Conservation (phyloP, 352 stramenopile species). For the Poterioochromonas sp. region DNA sequence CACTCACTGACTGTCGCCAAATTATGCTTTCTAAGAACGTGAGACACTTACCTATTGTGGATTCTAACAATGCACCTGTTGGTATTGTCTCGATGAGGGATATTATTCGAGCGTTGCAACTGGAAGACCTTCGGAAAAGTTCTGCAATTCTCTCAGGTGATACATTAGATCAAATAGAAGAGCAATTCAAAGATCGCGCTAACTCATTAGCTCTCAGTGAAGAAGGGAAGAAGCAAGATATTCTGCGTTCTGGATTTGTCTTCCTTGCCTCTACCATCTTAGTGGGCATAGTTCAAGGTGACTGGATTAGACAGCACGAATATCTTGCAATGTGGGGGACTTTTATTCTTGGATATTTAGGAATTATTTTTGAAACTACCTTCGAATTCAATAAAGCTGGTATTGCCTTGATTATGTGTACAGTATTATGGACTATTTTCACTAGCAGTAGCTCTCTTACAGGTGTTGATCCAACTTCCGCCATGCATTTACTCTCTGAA, state of each 20-base stretch:
- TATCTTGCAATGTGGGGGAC: slow-evolving; percentile 56
- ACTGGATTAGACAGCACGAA: slow-evolving; percentile 53
- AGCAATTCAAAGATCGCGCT: slow-evolving; percentile 53
- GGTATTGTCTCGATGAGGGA: slow-evolving; percentile 58
- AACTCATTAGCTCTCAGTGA: slow-evolving; percentile 50
- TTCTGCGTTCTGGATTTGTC: slow-evolving; percentile 48
- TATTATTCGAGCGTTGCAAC: slow-evolving; percentile 54
- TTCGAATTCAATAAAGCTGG: slow-evolving; percentile 68
- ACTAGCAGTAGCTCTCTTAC: slow-evolving; percentile 48
- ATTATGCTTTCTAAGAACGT: slow-evolving; percentile 53
- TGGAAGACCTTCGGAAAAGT: slow-evolving; percentile 45
- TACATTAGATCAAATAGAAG: slow-evolving; percentile 44
- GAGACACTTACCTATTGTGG: slow-evolving; percentile 52
- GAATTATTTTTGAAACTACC: slow-evolving; percentile 67
- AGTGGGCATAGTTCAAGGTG: slow-evolving; percentile 50
- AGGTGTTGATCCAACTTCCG: slow-evolving; percentile 46
- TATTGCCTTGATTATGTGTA: slow-evolving; percentile 60
- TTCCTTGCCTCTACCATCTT: slow-evolving; percentile 43
- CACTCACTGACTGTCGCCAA: slow-evolving; percentile 51
- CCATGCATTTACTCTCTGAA: slow-evolving; percentile 54
- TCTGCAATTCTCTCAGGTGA: slow-evolving; percentile 41
- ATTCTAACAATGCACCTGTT: slow-evolving; percentile 44
- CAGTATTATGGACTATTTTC: slow-evolving; percentile 61
- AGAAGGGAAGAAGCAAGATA: slow-evolving; percentile 49
- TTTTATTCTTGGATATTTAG: slow-evolving; percentile 62